Percentiles rank a stretch among this genome's conserved stretches.
phyloP scores from a whole-genome alignment of 805 yeast species.

The Vanderwaltozyma yarrowii region DNA sequence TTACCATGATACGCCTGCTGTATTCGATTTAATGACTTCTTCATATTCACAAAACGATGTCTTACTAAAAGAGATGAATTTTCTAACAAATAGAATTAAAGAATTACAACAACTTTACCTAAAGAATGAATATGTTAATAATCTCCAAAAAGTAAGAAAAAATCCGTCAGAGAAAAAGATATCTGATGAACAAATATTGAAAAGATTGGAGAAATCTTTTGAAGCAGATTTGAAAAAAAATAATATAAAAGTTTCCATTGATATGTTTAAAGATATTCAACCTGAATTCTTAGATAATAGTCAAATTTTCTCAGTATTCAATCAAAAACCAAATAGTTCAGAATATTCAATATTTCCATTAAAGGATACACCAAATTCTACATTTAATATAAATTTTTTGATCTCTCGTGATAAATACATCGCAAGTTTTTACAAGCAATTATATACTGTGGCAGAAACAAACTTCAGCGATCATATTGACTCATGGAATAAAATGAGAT shows the following conservation, averaged over 20 bases:
- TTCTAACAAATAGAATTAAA: conserved; percentile 9
- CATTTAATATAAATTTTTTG: conserved; percentile 15
- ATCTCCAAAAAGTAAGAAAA: no score
- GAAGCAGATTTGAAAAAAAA: not conserved
- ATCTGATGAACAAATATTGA: not conserved
- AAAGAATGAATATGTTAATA: not conserved
- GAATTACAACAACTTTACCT: conserved; percentile 8
- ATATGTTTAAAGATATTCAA: conserved; percentile 22
- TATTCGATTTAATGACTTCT: conserved; percentile 9
- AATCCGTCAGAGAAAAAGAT: not conserved
- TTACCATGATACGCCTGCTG: conserved; percentile 3
- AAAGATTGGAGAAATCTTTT: conserved; percentile 3
- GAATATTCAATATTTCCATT: conserved; percentile 9
- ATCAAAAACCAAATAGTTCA: conserved; percentile 1
- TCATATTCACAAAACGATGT: conserved; percentile 15
- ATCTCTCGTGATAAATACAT: conserved; percentile 17
- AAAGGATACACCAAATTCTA: conserved; percentile 16
- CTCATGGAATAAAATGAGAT: conserved; percentile 8
- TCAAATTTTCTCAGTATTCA: conserved; percentile 14
- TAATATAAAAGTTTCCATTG: conserved; percentile 1
- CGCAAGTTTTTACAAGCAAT: conserved; percentile 12
- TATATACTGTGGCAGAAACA: conserved; percentile 6
- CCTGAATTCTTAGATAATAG: conserved; percentile 20
- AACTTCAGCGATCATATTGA: conserved; percentile 9
- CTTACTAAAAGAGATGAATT: conserved; percentile 14